Percentiles rank a stretch among this genome's conserved stretches.
phyloP scores from a whole-genome alignment of 2,329 filamentous ascomycete species.

The Aaosphaeria pasadenensis region DNA sequence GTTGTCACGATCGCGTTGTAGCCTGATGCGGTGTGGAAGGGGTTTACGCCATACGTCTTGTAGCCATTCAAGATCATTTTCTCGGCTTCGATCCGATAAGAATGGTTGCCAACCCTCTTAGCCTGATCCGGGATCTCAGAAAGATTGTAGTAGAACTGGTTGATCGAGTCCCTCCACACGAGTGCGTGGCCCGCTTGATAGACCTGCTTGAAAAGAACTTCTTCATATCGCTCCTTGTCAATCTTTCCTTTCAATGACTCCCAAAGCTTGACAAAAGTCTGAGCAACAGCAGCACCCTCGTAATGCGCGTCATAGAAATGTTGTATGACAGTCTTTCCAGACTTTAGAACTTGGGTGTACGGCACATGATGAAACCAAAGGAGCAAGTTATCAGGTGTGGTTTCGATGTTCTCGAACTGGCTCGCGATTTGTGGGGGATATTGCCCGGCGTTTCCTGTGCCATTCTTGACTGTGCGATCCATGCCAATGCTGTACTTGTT shows the following conservation, averaged over 20 bases:
- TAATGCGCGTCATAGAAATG: slow-evolving; percentile 66
- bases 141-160: slow-evolving; percentile 60
- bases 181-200: slow-evolving; percentile 69
- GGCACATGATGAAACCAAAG: slow-evolving; percentile 74
- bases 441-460: slow-evolving; percentile 63
- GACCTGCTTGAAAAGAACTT: slow-evolving; percentile 56
- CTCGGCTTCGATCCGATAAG: slow-evolving; percentile 68
- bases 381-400: slow-evolving; percentile 65
- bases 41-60: slow-evolving; percentile 50
- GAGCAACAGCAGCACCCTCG: slow-evolving; percentile 56
- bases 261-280: slow-evolving; percentile 58
- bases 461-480: slow-evolving; percentile 67
- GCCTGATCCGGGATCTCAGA: slow-evolving; percentile 58
- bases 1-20: slow-evolving; percentile 55
- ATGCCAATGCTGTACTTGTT: slow-evolving; percentile 61
- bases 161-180: slow-evolving; percentile 68
- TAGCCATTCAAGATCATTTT: slow-evolving; percentile 62
- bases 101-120: slow-evolving; percentile 58
- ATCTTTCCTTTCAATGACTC: slow-evolving; percentile 53
- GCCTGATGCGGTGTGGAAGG: slow-evolving; percentile 60
- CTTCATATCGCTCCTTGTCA: slow-evolving; percentile 58
- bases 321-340: slow-evolving; percentile 65
- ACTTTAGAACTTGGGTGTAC: slow-evolving; percentile 61
- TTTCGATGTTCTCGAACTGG: slow-evolving; percentile 58
- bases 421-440: slow-evolving; percentile 61